A percentile compares a stretch with the other conserved stretches of the same genome.
These are phyloP conservation scores for Boletellus sp. DNA, from an alignment of 768 basidiomycete genomes.

Conservation along the genomic window DNA sequence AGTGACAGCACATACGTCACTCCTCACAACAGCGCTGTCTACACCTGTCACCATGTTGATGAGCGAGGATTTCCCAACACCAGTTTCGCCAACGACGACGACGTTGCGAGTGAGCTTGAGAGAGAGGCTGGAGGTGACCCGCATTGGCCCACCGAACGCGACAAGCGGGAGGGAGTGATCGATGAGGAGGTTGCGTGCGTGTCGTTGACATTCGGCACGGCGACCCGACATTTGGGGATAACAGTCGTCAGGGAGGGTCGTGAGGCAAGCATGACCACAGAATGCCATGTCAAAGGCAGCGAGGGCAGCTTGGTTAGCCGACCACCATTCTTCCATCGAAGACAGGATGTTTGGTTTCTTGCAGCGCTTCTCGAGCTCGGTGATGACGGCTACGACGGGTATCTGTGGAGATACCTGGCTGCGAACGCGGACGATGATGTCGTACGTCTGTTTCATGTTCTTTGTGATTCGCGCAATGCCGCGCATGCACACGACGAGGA, in stretches of 20 bases:
- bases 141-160: not conserved
- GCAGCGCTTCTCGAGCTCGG: slow-evolving; percentile 25
- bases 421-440: slow-evolving; percentile 14
- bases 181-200: slow-evolving; percentile 22
- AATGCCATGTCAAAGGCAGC: slow-evolving; percentile 14
- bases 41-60: slow-evolving; percentile 16
- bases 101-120: slow-evolving; percentile 27
- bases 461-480: slow-evolving; percentile 16
- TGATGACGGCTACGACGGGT: slow-evolving; percentile 25
- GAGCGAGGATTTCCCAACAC: slow-evolving; percentile 22
- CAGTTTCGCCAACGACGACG: slow-evolving; percentile 41
- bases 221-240: slow-evolving; percentile 18
- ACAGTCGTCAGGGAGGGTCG: slow-evolving; percentile 20
- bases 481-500: slow-evolving; percentile 26
- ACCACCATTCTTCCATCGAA: slow-evolving; percentile 28
- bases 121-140: slow-evolving; percentile 9
- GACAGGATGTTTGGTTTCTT: slow-evolving; percentile 1
- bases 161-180: slow-evolving; percentile 17
- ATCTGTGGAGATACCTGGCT: slow-evolving; percentile 18
- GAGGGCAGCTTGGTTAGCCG: not conserved
- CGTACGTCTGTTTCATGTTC: slow-evolving; percentile 21
- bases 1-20: slow-evolving; percentile 18
- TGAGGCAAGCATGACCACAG: slow-evolving; percentile 21
- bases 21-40: slow-evolving; percentile 14
- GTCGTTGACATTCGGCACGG: slow-evolving; percentile 11